Evolutionary conservation across 371 early-diverging fungal genomes (phyloP).

Genomic region (Mucor velutinosus): DNA sequence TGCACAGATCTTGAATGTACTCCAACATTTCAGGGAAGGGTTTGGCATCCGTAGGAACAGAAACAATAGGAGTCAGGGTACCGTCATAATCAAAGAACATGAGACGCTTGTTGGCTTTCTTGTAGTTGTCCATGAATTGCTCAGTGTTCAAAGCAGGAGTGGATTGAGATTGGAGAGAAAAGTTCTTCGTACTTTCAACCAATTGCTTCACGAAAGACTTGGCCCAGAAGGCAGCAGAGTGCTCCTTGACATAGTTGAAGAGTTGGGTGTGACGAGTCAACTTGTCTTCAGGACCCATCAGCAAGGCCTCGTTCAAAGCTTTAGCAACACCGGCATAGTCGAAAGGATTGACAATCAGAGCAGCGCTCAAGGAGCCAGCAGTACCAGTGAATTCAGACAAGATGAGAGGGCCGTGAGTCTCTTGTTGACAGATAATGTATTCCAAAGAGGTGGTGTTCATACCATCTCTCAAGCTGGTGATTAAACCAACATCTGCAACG

Average conservation of each 20-base stretch:
- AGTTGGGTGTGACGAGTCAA: constrained; percentile 63
- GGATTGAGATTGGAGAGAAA: constrained; percentile 53
- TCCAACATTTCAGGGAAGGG: constrained; percentile 68
- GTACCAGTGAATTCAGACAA: constrained; percentile 98
- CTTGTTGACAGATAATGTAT: constrained; percentile 96
- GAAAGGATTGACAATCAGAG: constrained; percentile 97
- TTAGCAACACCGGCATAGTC: constrained; percentile 90
- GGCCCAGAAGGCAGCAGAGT: constrained; percentile 95
- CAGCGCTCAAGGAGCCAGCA: constrained; percentile 87
- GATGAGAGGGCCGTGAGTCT: constrained; percentile 90
- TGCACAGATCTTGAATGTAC: constrained; percentile 58
- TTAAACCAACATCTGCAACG: constrained; percentile 94
- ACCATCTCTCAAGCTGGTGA: constrained; percentile 98
- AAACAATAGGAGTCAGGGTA: constrained; percentile 75
- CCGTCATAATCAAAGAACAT: constrained; percentile 92
- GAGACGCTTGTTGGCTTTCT: constrained; percentile 60
- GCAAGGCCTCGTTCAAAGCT: constrained; percentile 86
- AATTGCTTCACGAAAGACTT: constrained; percentile 71
- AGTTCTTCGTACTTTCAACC: constrained; percentile 36
- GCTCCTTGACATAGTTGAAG: constrained; percentile 77
- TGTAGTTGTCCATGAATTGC: constrained; percentile 44
- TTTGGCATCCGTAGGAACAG: constrained; percentile 69
- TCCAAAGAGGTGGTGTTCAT: constrained; percentile 99
- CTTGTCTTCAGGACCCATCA: constrained; percentile 82
- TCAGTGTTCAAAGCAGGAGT: constrained; percentile 66